phyloP scores from a whole-genome alignment of 345 rosid species.

The Cardamine occulta region DNA sequence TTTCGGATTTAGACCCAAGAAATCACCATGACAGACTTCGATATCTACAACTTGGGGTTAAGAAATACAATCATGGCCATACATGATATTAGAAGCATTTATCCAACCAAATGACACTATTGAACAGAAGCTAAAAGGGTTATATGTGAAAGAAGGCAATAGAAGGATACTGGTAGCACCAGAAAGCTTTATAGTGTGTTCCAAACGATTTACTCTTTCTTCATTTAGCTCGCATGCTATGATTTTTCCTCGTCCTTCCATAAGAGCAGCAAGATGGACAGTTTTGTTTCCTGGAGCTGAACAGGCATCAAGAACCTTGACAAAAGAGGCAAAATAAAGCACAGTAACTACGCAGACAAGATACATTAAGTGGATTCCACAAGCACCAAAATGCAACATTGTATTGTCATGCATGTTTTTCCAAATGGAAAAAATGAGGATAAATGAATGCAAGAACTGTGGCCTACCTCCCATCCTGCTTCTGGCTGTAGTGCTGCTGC shows the following conservation, averaged over 20 bases:
- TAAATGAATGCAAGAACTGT: slow-evolving; percentile 5
- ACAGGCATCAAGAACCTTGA: slow-evolving; percentile 96
- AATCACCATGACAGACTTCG: slow-evolving; percentile 56
- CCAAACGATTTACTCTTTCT: slow-evolving; percentile 69
- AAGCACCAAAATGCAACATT: slow-evolving; percentile 23
- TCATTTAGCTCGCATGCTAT: slow-evolving; percentile 81
- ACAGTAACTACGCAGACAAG: slow-evolving; percentile 27
- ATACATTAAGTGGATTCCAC: not conserved
- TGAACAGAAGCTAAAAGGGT: slow-evolving; percentile 10
- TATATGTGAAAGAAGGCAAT: slow-evolving; percentile 16
- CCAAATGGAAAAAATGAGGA: slow-evolving; percentile 3
- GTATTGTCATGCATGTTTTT: not conserved
- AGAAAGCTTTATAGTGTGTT: slow-evolving; percentile 74
- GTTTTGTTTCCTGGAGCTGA: slow-evolving; percentile 99
- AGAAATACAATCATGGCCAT: slow-evolving; percentile 35
- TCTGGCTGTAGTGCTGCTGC: slow-evolving; percentile 80
- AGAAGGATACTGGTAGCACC: slow-evolving; percentile 87
- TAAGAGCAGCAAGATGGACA: slow-evolving; percentile 89
- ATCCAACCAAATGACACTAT: slow-evolving; percentile 9
- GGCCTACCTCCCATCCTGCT: slow-evolving; percentile 79
- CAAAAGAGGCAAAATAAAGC: slow-evolving; percentile 33
- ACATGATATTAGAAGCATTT: not conserved
- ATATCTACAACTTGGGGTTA: slow-evolving; percentile 55
- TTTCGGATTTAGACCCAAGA: slow-evolving; percentile 66
- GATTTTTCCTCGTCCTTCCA: slow-evolving; percentile 78